These are phyloP conservation scores for Grosmannia clavigera DNA, from an alignment of 2,329 filamentous ascomycete genomes.

Conservation along the genomic window DNA sequence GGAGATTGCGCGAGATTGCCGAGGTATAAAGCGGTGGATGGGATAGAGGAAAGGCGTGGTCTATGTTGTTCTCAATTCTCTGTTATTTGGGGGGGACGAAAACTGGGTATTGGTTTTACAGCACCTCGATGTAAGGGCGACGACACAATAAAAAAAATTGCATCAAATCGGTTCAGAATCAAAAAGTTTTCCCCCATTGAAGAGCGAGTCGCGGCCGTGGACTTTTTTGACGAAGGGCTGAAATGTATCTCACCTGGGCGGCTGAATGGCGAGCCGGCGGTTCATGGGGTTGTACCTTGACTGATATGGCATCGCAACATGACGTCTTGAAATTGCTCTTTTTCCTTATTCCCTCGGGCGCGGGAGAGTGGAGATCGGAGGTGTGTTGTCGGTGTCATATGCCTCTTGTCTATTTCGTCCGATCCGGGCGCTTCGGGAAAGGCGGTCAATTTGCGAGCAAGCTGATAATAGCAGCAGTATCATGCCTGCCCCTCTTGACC, in stretches of 20 bases:
- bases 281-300: not conserved
- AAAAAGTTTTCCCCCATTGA: not conserved
- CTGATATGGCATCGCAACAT: not conserved
- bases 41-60: not conserved
- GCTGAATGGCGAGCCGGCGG: not conserved
- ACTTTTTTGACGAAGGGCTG: not conserved
- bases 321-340: not conserved
- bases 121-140: not conserved
- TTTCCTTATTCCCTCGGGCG: not conserved
- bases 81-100: not conserved
- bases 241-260: not conserved
- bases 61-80: not conserved
- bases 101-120: conserved; percentile 1
- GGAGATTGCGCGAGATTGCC: conserved; percentile 92
- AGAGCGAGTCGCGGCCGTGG: not conserved
- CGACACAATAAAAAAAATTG: not conserved
- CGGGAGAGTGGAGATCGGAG: not conserved
- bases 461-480: not conserved
- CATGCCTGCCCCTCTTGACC: not conserved
- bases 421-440: not conserved
- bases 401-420: not conserved
- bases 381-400: not conserved
- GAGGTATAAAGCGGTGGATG: conserved; percentile 55
- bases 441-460: not conserved
- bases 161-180: not conserved